Evolutionary conservation across 768 basidiomycete genomes (phyloP).

Genomic region (Boletus sp.): DNA sequence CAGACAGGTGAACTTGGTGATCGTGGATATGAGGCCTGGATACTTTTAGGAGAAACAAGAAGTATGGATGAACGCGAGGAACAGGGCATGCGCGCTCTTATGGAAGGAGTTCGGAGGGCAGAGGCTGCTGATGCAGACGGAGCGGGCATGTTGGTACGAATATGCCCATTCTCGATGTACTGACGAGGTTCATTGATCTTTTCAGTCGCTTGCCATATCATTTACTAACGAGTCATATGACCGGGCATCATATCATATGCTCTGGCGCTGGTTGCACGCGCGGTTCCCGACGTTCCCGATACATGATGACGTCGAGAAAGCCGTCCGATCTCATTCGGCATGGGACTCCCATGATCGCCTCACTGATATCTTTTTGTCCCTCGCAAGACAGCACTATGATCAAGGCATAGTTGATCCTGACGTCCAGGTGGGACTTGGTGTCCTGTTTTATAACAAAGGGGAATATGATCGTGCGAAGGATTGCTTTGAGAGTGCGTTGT

Average conservation of each 20-base stretch:
- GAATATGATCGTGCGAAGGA: constrained; percentile 90
- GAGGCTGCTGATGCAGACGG: constrained; percentile 62
- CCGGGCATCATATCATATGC: constrained; percentile 76
- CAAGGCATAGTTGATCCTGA: constrained; percentile 77
- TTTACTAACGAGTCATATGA: constrained; percentile 95
- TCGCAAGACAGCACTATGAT: constrained; percentile 80
- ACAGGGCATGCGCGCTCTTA: constrained; percentile 73
- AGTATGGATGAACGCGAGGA: constrained; percentile 90
- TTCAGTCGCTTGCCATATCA: constrained; percentile 88
- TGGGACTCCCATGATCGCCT: constrained; percentile 84
- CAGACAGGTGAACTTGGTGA: constrained; percentile 76
- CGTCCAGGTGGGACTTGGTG: constrained; percentile 89
- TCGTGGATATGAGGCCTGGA: constrained; percentile 88
- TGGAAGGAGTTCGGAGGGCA: constrained; percentile 65
- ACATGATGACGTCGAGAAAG: constrained; percentile 52
- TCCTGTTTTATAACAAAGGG: constrained; percentile 84
- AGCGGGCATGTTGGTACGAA: constrained; percentile 69
- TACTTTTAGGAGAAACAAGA: constrained; percentile 83
- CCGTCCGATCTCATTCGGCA: constrained; percentile 51
- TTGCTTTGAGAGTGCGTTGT: constrained; percentile 88
- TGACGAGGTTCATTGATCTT: constrained; percentile 9
- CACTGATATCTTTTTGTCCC: constrained; percentile 75
- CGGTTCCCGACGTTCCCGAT: constrained; percentile 57
- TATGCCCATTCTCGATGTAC: not conserved
- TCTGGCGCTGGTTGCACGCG: constrained; percentile 80